Base-by-base conservation (phyloP, 139 green algal genomes). In the Pseudopediastrum boryanum region DNA sequence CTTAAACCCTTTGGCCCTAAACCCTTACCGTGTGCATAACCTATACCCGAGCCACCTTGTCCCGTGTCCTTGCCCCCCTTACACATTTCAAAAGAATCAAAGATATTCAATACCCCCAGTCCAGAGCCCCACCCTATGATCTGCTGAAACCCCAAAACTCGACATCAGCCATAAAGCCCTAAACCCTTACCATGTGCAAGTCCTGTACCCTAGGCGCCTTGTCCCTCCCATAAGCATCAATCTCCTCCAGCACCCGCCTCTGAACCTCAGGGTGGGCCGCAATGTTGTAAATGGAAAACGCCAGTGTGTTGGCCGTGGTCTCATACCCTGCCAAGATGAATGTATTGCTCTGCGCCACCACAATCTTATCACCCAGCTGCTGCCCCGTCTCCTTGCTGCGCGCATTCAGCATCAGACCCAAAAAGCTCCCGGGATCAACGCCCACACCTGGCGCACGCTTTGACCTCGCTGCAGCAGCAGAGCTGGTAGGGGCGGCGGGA, bases 251-350 rank as follows among this genome's bases (percentile, higher is more conserved):
- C 61, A 84, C 46, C 21, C 71, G 50, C 46, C 35, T 36, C 56
- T 75, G 51, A 5, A 71, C 44, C 31, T 80, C 56, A 2, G 75
- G 76, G 75, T 87, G 39, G 4, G 31, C 6, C 0, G 87, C 62
- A 31, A 92, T 61, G 35, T 68, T 52, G 74, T 88, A 89, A 0
- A 89, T 27, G 33, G 78, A 64, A 35, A 75, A 91, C 2, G 78
- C 58, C 31, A 92, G 71, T 8, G 88, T 81, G 64, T 85, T 86
- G 38, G 83, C 82, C 4, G 88, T 91, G 1, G 88, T 92, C 61
- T 92, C 82, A 41, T 80, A 83, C 13, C 80, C 84, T 23, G 84
- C 79, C n/a, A 89, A 42, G 10, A 81, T 75, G 72, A 84, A 84
- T 1, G 78, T 61, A 43, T 78, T 71, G 19, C 51, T 51, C 76